A percentile compares a stretch with the other conserved stretches of the same genome.
These are phyloP conservation scores for Hypoxylon subgilvum DNA, from an alignment of 495 filamentous ascomycete species.

Conservation along the genomic window DNA sequence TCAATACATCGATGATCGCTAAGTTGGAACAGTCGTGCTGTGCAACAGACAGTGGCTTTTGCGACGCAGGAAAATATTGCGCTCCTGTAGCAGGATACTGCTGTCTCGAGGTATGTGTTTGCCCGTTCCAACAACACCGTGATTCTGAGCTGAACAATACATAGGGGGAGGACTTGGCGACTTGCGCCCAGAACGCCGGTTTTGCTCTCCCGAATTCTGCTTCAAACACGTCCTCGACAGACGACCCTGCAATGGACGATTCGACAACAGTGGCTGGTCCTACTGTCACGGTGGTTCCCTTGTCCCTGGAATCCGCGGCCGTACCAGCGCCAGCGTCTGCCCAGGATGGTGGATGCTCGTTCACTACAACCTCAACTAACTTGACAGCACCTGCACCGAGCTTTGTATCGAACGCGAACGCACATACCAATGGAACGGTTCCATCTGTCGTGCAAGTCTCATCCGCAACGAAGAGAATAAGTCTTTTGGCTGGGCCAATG, in stretches of 20 bases:
- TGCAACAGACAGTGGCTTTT: conserved; percentile 45
- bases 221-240: conserved; percentile 2
- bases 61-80: conserved; percentile 46
- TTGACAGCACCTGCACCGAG: conserved; percentile 14
- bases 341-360: conserved; percentile 8
- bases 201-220: conserved; percentile 37
- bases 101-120: conserved; percentile 45
- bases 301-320: conserved; percentile 19
- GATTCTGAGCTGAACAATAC: conserved; percentile 13
- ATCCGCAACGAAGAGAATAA: conserved; percentile 9
- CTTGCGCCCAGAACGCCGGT: conserved; percentile 46
- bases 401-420: conserved; percentile 8
- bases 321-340: background rate
- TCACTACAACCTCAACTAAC: conserved; percentile 8
- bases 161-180: conserved; percentile 46
- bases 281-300: conserved; percentile 31
- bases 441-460: conserved; percentile 28
- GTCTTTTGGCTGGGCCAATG: background rate
- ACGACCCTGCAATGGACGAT: background rate
- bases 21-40: conserved; percentile 47
- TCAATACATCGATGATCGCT: conserved; percentile 5
- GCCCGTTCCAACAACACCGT: background rate
- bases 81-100: conserved; percentile 52
- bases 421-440: conserved; percentile 15
- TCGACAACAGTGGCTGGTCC: conserved; percentile 2